A percentile compares a stretch with the other conserved stretches of the same genome.
Evolutionary conservation across 1,139 yeast genomes (phyloP).

Genomic region (Debaryomyces subglobosus): DNA sequence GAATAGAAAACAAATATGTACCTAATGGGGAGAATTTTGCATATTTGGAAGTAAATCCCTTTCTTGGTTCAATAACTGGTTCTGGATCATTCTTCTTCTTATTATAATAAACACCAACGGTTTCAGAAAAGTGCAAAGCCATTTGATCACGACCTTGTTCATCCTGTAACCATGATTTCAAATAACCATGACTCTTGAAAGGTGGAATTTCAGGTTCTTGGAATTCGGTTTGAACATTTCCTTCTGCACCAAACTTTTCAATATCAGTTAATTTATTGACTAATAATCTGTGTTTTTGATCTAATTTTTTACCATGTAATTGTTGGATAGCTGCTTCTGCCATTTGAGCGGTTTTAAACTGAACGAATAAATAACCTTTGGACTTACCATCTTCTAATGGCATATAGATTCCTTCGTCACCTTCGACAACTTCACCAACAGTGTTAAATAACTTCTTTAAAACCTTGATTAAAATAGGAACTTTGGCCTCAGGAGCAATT

Average conservation of each 20-base stretch:
- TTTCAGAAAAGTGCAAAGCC: constrained; percentile 76
- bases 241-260: constrained; percentile 76
- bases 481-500: constrained; percentile 87
- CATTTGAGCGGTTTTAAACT: constrained; percentile 65
- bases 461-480: constrained; percentile 81
- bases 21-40: constrained; percentile 95
- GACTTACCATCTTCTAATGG: constrained; percentile 82
- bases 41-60: constrained; percentile 83
- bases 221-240: constrained; percentile 64
- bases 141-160: constrained; percentile 89
- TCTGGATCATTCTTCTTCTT: constrained; percentile 77
- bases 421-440: constrained; percentile 68
- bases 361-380: constrained; percentile 87
- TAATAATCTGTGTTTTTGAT: constrained; percentile 86
- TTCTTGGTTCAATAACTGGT: constrained; percentile 75
- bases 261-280: constrained; percentile 85
- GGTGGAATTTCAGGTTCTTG: constrained; percentile 72
- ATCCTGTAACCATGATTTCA: constrained; percentile 91
- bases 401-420: constrained; percentile 72
- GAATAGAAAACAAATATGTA: constrained; percentile 82
- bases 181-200: constrained; percentile 75
- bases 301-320: constrained; percentile 87
- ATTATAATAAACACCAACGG: constrained; percentile 88
- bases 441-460: constrained; percentile 75
- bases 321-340: constrained; percentile 82